Conservation (phyloP, 371 early-diverging fungal genomes). For the Dichotomocladium elegans region DNA sequence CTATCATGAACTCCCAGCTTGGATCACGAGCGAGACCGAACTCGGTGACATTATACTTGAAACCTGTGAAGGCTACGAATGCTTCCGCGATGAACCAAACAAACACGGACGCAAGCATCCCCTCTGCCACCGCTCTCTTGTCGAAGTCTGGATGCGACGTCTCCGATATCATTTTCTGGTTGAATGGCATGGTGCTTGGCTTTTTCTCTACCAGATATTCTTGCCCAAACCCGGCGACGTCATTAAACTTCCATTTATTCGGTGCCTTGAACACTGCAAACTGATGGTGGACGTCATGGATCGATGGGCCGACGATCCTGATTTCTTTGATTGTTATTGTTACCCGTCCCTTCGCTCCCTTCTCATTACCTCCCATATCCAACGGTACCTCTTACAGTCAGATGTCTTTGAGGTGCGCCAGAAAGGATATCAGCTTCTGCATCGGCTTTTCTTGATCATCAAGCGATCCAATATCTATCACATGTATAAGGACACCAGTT, state of each 20-base stretch:
- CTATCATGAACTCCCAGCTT: constrained; percentile 15
- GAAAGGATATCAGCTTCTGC: constrained; percentile 18
- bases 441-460: constrained; percentile 13
- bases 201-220: constrained; percentile 19
- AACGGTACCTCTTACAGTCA: constrained; percentile 17
- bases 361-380: constrained; percentile 19
- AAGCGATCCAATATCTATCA: constrained; percentile 18
- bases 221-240: constrained; percentile 20
- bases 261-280: constrained; percentile 18
- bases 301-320: constrained; percentile 20
- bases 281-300: constrained; percentile 20
- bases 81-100: constrained; percentile 9
- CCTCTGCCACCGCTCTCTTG: constrained; percentile 17
- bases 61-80: constrained; percentile 10
- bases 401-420: constrained; percentile 16
- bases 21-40: constrained; percentile 11
- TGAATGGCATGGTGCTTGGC: constrained; percentile 23
- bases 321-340: constrained; percentile 25
- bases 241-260: constrained; percentile 19
- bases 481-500: constrained; percentile 19
- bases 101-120: constrained; percentile 17
- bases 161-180: constrained; percentile 22
- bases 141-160: constrained; percentile 24
- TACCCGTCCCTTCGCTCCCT: constrained; percentile 18
- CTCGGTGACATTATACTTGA: constrained; percentile 8